A percentile compares a stretch with the other conserved stretches of the same genome.
These are phyloP conservation scores for Aspergillus piperis DNA, from an alignment of 2,329 filamentous ascomycete species.

Conservation along the genomic window DNA sequence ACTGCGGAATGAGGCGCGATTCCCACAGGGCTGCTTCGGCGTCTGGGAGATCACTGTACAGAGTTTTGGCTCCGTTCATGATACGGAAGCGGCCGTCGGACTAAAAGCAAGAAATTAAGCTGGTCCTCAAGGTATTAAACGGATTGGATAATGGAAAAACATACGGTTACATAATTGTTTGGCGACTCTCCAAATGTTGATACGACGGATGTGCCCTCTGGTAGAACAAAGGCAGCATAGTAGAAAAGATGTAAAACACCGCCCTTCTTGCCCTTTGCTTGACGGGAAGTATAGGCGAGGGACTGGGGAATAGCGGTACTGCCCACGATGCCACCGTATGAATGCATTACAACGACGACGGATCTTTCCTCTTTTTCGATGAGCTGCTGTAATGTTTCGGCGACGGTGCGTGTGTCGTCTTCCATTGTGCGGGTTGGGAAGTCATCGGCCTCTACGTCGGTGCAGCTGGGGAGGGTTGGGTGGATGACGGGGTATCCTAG, in stretches of 20 bases:
- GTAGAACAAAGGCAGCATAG: conserved; percentile 1
- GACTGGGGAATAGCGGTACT: conserved; percentile 4
- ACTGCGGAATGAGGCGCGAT: conserved; percentile 7
- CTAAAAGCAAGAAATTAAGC: neutral
- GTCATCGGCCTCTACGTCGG: neutral
- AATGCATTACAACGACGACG: conserved; percentile 8
- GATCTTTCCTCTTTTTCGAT: neutral
- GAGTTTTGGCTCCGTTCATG: neutral
- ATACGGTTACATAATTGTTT: neutral
- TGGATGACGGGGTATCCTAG: neutral
- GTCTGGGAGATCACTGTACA: conserved; percentile 9
- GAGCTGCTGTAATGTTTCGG: neutral
- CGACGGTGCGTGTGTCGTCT: neutral
- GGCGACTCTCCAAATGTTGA: conserved; percentile 6
- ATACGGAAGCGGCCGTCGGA: conserved; percentile 1
- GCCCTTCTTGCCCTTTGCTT: neutral
- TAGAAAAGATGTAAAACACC: conserved; percentile 1
- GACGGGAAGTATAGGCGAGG: neutral
- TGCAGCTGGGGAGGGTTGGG: neutral
- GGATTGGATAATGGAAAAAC: neutral
- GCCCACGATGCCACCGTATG: conserved; percentile 8
- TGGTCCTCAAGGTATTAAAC: neutral
- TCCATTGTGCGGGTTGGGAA: neutral
- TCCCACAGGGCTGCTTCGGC: conserved; percentile 7
- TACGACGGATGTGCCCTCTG: neutral